Percentiles rank a stretch among this genome's conserved stretches.
These are phyloP conservation scores for Onygenales sp. DNA, from an alignment of 2,329 filamentous ascomycete species.

Conservation along the genomic window DNA sequence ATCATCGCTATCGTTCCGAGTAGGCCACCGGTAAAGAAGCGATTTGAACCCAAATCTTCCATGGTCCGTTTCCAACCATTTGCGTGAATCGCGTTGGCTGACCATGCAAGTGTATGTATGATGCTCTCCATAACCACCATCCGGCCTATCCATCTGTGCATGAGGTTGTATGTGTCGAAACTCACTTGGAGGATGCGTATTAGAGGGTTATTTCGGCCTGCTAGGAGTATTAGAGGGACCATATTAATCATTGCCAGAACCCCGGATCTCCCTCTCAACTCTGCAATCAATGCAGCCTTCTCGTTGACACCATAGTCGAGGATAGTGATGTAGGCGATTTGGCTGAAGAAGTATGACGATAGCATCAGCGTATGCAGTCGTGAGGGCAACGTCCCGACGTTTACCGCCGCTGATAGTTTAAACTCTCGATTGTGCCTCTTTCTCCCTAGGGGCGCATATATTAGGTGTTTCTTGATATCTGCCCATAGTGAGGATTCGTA, in stretches of 20 bases:
- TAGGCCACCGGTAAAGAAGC: slow-evolving; percentile 37
- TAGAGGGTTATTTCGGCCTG: slow-evolving; percentile 85
- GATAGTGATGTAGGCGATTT: slow-evolving; percentile 61
- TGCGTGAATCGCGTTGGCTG: slow-evolving; percentile 60
- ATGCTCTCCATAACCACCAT: slow-evolving; percentile 62
- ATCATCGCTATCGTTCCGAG: slow-evolving; percentile 34
- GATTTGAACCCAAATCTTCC: slow-evolving; percentile 23
- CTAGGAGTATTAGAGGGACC: slow-evolving; percentile 80
- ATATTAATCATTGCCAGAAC: slow-evolving; percentile 81
- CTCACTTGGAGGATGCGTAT: slow-evolving; percentile 74
- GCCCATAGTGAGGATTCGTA: slow-evolving; percentile 34
- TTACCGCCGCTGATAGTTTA: slow-evolving; percentile 57
- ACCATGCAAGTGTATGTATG: slow-evolving; percentile 67
- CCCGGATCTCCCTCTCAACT: slow-evolving; percentile 77
- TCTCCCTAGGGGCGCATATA: slow-evolving; percentile 58
- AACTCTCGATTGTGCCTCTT: slow-evolving; percentile 71
- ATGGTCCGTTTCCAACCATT: slow-evolving; percentile 49
- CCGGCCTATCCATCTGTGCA: slow-evolving; percentile 75
- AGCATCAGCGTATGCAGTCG: slow-evolving; percentile 66
- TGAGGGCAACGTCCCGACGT: slow-evolving; percentile 70
- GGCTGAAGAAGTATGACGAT: slow-evolving; percentile 57
- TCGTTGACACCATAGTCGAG: slow-evolving; percentile 35
- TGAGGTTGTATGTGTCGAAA: slow-evolving; percentile 92
- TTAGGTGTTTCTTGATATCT: slow-evolving; percentile 36
- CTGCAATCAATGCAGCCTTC: slow-evolving; percentile 56